These are phyloP conservation scores for Scedosporium minutisporum DNA, from an alignment of 2,329 filamentous ascomycete species.

Conservation along the genomic window DNA sequence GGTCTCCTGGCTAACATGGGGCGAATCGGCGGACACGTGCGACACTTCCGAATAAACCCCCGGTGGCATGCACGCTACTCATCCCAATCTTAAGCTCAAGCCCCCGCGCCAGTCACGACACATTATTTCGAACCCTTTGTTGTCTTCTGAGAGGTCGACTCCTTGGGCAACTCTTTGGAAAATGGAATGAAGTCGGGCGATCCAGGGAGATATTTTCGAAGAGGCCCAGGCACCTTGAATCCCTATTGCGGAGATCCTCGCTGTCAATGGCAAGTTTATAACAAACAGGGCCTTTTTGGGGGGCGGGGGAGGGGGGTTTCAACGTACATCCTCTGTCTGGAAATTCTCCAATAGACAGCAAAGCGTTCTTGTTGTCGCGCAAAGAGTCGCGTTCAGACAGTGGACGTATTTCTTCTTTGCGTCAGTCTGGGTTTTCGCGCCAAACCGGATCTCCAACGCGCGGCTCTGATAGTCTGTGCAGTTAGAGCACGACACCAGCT, in stretches of 20 bases:
- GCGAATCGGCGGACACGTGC: too few species aligned
- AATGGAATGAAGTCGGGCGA: slow-evolving; percentile 84
- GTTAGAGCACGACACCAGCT: slow-evolving; percentile 94
- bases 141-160: slow-evolving; percentile 29
- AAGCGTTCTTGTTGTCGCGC: slow-evolving; percentile 81
- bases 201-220: slow-evolving; percentile 84
- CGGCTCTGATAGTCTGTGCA: slow-evolving; percentile 97
- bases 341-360: slow-evolving; percentile 97
- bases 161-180: slow-evolving; percentile 74
- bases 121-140: slow-evolving; percentile 10
- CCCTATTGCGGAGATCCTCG: slow-evolving; percentile 37
- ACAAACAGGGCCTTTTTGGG: slow-evolving; percentile 3
- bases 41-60: too few species aligned
- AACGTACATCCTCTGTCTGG: slow-evolving; percentile 70
- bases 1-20: too few species aligned
- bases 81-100: too few species aligned
- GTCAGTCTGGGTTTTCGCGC: slow-evolving; percentile 76
- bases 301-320: slow-evolving; percentile 6
- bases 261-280: neutral
- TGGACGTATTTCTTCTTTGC: slow-evolving; percentile 84
- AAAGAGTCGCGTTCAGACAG: slow-evolving; percentile 80
- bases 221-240: slow-evolving; percentile 68
- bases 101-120: neutral
- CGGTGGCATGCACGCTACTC: too few species aligned
- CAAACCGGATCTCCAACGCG: slow-evolving; percentile 85